Percentiles rank a stretch among this genome's conserved stretches.
phyloP scores from a whole-genome alignment of 2,329 filamentous ascomycete genomes.

The Amesomyces nigricolor region DNA sequence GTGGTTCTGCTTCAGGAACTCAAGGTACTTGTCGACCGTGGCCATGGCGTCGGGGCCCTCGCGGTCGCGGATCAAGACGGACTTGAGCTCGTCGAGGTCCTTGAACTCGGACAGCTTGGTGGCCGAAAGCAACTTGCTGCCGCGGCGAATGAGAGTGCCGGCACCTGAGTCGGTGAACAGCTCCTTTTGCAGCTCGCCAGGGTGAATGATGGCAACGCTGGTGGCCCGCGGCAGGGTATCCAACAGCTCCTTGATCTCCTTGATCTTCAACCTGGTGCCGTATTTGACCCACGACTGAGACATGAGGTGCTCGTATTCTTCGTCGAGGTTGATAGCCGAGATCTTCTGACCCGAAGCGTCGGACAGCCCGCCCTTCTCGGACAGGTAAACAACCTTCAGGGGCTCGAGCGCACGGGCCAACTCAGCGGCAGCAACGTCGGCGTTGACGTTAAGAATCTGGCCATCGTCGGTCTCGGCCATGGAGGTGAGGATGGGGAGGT shows the following conservation, averaged over 20 bases:
- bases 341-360: slow-evolving; percentile 93
- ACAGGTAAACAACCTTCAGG: slow-evolving; percentile 96
- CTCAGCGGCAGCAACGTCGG: slow-evolving; percentile 92
- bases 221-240: slow-evolving; percentile 85
- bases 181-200: slow-evolving; percentile 91
- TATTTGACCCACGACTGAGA: slow-evolving; percentile 90
- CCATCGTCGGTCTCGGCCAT: slow-evolving; percentile 93
- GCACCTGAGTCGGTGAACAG: slow-evolving; percentile 94
- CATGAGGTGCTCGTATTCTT: slow-evolving; percentile 92
- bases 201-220: slow-evolving; percentile 95
- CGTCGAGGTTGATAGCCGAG: slow-evolving; percentile 93
- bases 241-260: slow-evolving; percentile 91
- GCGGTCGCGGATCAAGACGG: slow-evolving; percentile 73
- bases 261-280: slow-evolving; percentile 93
- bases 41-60: slow-evolving; percentile 75
- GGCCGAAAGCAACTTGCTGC: slow-evolving; percentile 78
- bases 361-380: slow-evolving; percentile 93
- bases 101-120: slow-evolving; percentile 67
- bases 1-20: slow-evolving; percentile 66
- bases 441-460: slow-evolving; percentile 94
- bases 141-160: slow-evolving; percentile 84
- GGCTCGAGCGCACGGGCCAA: slow-evolving; percentile 84
- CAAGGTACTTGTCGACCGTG: slow-evolving; percentile 80
- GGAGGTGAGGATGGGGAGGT: slow-evolving; percentile 87
- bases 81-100: slow-evolving; percentile 71